A percentile compares a stretch with the other conserved stretches of the same genome.
Evolutionary conservation across 2,329 filamentous ascomycete species (phyloP).

Genomic region (Calonectria naviculata): DNA sequence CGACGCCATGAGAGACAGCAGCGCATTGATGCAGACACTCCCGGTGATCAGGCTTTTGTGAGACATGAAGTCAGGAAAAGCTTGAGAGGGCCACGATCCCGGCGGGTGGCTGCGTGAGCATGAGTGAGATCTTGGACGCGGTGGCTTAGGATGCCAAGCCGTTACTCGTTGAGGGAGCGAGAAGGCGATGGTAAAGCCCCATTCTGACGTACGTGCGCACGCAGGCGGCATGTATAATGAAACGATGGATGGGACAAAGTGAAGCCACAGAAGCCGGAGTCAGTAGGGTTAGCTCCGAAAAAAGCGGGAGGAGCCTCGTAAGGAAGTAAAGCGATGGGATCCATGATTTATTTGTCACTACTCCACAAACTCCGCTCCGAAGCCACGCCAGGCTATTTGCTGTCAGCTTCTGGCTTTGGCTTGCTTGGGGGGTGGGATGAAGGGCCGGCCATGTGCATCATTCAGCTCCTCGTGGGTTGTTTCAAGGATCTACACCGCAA

Average conservation of each 20-base stretch:
- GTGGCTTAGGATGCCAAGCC: background rate
- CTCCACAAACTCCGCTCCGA: slow-evolving; percentile 1
- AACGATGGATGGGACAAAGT: background rate
- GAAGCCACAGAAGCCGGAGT: background rate
- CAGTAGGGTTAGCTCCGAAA: background rate
- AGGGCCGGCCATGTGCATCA: background rate
- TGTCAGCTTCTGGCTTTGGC: background rate
- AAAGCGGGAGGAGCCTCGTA: slow-evolving; percentile 1
- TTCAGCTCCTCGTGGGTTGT: background rate
- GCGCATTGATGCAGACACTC: slow-evolving; percentile 5
- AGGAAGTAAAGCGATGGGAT: background rate
- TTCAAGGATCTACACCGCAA: background rate
- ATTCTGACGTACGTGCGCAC: slow-evolving; percentile 5
- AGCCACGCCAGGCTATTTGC: background rate
- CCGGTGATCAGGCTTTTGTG: background rate
- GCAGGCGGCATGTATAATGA: background rate
- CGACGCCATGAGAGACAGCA: background rate
- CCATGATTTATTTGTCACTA: slow-evolving; percentile 6
- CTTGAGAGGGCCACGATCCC: slow-evolving; percentile 5
- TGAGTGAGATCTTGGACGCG: slow-evolving; percentile 5
- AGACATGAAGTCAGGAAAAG: background rate
- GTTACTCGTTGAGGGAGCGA: slow-evolving; percentile 8
- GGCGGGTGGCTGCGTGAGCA: slow-evolving; percentile 14
- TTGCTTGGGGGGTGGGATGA: background rate
- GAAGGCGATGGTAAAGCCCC: background rate